Percentiles rank a stretch among this genome's conserved stretches.
Evolutionary conservation across 2,329 filamentous ascomycete genomes (phyloP).

Genomic region (Akanthomyces uredinophilus): DNA sequence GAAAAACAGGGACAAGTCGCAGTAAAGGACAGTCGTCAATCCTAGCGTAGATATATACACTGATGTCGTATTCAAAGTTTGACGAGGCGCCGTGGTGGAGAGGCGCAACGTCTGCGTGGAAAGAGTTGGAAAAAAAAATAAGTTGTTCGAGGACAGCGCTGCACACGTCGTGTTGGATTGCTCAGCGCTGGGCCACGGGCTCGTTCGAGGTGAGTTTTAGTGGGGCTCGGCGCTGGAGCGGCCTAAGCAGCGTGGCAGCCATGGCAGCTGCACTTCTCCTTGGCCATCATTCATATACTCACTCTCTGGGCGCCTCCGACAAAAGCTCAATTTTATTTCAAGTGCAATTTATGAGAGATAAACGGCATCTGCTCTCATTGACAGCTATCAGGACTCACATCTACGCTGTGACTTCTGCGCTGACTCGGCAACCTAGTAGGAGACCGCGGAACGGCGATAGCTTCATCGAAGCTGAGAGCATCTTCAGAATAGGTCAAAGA

Average conservation of each 20-base stretch:
- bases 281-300: conserved; percentile 5
- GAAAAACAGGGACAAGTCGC: neutral
- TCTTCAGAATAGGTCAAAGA: neutral
- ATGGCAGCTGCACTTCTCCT: neutral
- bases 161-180: neutral
- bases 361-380: neutral
- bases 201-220: conserved; percentile 10
- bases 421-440: neutral
- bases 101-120: conserved; percentile 10
- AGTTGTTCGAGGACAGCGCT: neutral
- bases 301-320: neutral
- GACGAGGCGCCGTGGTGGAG: conserved; percentile 6
- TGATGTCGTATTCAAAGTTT: neutral
- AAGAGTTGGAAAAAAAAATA: neutral
- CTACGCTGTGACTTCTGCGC: neutral
- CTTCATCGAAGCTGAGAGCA: neutral
- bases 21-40: neutral
- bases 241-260: conserved; percentile 5
- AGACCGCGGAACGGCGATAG: neutral
- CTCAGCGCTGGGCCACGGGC: neutral
- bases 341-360: neutral
- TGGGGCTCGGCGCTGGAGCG: neutral
- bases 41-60: neutral
- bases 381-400: too few relatives aligned
- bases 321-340: neutral